Percentiles rank a stretch among this genome's conserved stretches.
phyloP scores from a whole-genome alignment of 2,329 filamentous ascomycete species.

The Chaetomiaceae sp. region DNA sequence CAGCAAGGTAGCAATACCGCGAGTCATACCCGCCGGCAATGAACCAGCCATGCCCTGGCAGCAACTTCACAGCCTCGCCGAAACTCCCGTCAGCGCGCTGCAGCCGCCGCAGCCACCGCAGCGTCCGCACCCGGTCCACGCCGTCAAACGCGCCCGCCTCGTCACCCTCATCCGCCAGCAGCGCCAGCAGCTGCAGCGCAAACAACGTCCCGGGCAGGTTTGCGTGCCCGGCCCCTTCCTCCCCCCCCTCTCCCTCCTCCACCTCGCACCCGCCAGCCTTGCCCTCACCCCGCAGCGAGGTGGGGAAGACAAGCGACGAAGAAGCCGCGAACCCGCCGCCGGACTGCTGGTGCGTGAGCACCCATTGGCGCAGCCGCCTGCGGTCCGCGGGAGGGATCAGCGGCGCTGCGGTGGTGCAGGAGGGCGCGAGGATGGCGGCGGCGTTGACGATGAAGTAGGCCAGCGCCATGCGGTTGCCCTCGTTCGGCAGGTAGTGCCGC shows the following conservation, averaged over 20 bases:
- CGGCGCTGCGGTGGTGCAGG: conserved; percentile 7
- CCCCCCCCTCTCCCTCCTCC: conserved; percentile 34
- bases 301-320: conserved; percentile 58
- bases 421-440: conserved; percentile 66
- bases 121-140: conserved; percentile 60
- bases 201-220: conserved; percentile 88
- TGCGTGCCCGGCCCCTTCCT: conserved; percentile 42
- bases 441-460: conserved; percentile 85
- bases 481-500: conserved; percentile 75
- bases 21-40: conserved; percentile 79
- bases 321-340: conserved; percentile 85
- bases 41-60: conserved; percentile 31
- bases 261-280: conserved; percentile 25
- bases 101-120: conserved; percentile 68
- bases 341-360: conserved; percentile 79
- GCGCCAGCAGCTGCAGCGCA: conserved; percentile 66
- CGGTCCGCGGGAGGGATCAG: conserved; percentile 44
- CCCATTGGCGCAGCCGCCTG: conserved; percentile 58
- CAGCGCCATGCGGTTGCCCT: conserved; percentile 84
- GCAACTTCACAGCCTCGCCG: conserved; percentile 66
- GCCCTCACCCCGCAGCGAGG: conserved; percentile 21
- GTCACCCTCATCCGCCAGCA: conserved; percentile 36
- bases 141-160: conserved; percentile 47
- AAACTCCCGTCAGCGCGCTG: conserved; percentile 87
- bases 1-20: conserved; percentile 80